Evolutionary conservation across 129 eudicot species (phyloP).

Genomic region (Deinandra increscens): DNA sequence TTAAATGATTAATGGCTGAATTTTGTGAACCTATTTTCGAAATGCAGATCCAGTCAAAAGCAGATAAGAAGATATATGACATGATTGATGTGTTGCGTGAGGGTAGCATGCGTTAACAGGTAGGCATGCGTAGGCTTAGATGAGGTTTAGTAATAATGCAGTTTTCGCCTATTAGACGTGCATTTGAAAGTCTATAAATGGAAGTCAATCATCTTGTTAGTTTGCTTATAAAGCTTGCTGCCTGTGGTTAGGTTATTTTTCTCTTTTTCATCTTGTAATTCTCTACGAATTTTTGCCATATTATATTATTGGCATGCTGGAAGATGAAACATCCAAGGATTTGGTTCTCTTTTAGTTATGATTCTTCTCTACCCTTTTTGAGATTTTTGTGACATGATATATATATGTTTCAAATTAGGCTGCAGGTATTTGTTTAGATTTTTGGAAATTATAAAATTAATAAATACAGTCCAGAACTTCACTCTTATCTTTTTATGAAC

Average conservation of each 20-base stretch:
- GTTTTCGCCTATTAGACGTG: not conserved
- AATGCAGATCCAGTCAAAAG: constrained; percentile 65
- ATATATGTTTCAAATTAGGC: not conserved
- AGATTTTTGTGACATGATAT: not conserved
- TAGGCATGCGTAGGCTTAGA: constrained; percentile 8
- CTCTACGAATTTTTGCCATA: not conserved
- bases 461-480: too few relatives aligned
- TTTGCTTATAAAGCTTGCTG: not conserved
- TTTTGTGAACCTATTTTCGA: constrained; percentile 14
- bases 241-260: not conserved
- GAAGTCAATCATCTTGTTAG: constrained; percentile 15
- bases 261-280: not conserved
- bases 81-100: constrained; percentile 93
- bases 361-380: not conserved
- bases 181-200: too few relatives aligned
- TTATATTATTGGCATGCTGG: not conserved
- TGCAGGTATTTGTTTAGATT: not conserved
- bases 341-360: not conserved
- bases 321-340: not conserved
- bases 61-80: constrained; percentile 75
- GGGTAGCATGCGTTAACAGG: constrained; percentile 78
- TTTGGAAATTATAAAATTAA: too few relatives aligned
- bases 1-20: not conserved
- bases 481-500: too few relatives aligned
- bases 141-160: constrained; percentile 16